These are phyloP conservation scores for Pterocarpus macrocarpus DNA, from an alignment of 306 rosid species.

Conservation along the genomic window DNA sequence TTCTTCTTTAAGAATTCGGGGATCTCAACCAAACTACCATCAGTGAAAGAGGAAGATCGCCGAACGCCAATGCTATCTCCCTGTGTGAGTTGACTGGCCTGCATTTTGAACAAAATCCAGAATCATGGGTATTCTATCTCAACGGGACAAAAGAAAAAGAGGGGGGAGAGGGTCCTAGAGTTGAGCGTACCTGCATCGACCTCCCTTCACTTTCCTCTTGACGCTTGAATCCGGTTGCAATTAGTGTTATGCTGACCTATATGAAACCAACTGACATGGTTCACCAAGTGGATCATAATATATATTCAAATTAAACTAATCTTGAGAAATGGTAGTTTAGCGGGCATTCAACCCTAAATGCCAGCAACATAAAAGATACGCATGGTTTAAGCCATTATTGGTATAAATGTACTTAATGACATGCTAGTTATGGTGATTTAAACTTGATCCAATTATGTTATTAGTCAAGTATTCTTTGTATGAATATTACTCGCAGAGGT, in stretches of 20 bases:
- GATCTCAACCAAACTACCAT: conserved; percentile 83
- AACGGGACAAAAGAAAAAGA: not conserved
- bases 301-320: conserved; percentile 21
- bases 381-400: not conserved
- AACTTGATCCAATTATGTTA: not conserved
- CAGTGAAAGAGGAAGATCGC: conserved; percentile 74
- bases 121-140: conserved; percentile 34
- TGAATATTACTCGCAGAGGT: not conserved
- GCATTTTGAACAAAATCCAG: conserved; percentile 44
- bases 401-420: not conserved
- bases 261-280: conserved; percentile 44
- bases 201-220: conserved; percentile 93
- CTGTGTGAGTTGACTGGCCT: conserved; percentile 77
- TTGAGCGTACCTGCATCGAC: conserved; percentile 70
- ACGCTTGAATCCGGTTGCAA: conserved; percentile 99
- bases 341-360: not conserved
- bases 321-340: conserved; percentile 14
- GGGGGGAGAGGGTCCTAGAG: not conserved
- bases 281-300: not conserved
- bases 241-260: conserved; percentile 95
- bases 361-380: not conserved
- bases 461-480: not conserved
- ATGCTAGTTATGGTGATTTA: not conserved
- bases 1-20: conserved; percentile 98
- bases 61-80: conserved; percentile 76